Percentiles rank a stretch among this genome's conserved stretches.
These are phyloP conservation scores for Urochloa ruziziensis DNA, from an alignment of 176 grass and related monocot species.

Conservation along the genomic window DNA sequence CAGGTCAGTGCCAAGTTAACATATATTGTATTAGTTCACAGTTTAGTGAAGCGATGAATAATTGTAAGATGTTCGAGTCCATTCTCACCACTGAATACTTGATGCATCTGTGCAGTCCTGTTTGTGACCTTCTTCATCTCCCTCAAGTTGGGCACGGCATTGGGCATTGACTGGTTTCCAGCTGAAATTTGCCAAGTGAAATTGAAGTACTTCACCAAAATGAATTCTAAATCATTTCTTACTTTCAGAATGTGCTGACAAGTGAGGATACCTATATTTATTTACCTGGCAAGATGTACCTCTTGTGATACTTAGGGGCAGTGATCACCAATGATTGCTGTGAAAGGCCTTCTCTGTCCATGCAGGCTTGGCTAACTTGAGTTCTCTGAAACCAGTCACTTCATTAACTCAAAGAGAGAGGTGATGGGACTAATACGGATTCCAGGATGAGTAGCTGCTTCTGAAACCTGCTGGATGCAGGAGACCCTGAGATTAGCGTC, in stretches of 20 bases:
- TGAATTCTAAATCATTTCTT: not conserved
- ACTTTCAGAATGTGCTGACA: not conserved
- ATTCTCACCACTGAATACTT: slow-evolving; percentile 47
- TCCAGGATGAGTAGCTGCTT: not conserved
- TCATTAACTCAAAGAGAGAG: not conserved
- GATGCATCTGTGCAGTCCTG: slow-evolving; percentile 41
- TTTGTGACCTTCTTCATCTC: slow-evolving; percentile 55
- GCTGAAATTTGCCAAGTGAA: slow-evolving; percentile 15
- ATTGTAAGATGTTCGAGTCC: not conserved
- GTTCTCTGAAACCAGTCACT: slow-evolving; percentile 51
- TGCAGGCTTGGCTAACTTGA: slow-evolving; percentile 50
- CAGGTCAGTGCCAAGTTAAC: slow-evolving; percentile 1
- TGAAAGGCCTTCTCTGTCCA: slow-evolving; percentile 73
- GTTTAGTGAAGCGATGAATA: not conserved
- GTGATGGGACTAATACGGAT: not conserved
- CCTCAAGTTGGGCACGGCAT: slow-evolving; percentile 65
- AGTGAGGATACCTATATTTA: not conserved
- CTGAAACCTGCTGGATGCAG: slow-evolving; percentile 65
- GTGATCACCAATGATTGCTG: slow-evolving; percentile 86
- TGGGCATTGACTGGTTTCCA: slow-evolving; percentile 59
- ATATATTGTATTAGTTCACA: not conserved
- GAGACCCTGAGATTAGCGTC: slow-evolving; percentile 48
- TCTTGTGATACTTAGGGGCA: slow-evolving; percentile 81
- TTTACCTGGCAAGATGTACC: slow-evolving; percentile 77
- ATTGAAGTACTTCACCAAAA: not conserved